Evolutionary conservation across 2,329 filamentous ascomycete genomes (phyloP), one percentile per base, ranked within the genome.

Genomic region (Polytolypa hystricis): DNA sequence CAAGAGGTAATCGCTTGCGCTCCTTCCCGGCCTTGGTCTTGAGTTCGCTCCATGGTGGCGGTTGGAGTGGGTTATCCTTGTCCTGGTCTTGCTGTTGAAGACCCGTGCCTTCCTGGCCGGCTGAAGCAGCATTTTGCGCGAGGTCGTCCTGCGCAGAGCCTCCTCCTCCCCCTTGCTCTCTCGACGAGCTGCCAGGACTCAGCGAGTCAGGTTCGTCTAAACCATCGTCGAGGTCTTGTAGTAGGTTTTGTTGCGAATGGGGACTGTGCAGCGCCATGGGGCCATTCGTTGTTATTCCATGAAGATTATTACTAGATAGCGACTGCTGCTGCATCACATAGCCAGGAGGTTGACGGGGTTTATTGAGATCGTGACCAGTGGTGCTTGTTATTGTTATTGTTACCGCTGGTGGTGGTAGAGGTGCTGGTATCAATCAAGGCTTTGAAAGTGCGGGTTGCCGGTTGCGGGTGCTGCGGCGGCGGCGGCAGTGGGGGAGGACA

Each of bases 21-120:
- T 96, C 91, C 59, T 96, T 98, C 11, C 91, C 91, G 2, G 91
- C 91, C 58, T 89, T 89, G 3, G 83, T 89, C 59, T 89, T 89
- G 45, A 87, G 66, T 54, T 89, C 83, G 49, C 77, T 87, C 83
- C 83, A 89, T 10, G 79, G 67, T 10, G 80, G 77, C 6, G 71
- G 65, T 6, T 70, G 65, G 34, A 74, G 77, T 6, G 71, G 65
- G 6, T 70, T 65, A 34, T 74, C 74, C 4, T 67, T 58, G 44
- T 75, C 77, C 34, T 76, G 73, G 2, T 38, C 23, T 10, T 43
- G 26, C 10, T 14, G n/a, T 17, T 17, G 26, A 8, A 20, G 19
- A 21, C 17, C 18, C 19, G 26, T 20, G 16, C 18, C 9, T 23
- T 37, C 35, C 5, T 15, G 8, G 12, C 19, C 31, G 10, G 18